Percentiles rank a stretch among this genome's conserved stretches.
These are phyloP conservation scores for Colletotrichum tanaceti DNA, from an alignment of 2,329 filamentous ascomycete species.

Conservation along the genomic window DNA sequence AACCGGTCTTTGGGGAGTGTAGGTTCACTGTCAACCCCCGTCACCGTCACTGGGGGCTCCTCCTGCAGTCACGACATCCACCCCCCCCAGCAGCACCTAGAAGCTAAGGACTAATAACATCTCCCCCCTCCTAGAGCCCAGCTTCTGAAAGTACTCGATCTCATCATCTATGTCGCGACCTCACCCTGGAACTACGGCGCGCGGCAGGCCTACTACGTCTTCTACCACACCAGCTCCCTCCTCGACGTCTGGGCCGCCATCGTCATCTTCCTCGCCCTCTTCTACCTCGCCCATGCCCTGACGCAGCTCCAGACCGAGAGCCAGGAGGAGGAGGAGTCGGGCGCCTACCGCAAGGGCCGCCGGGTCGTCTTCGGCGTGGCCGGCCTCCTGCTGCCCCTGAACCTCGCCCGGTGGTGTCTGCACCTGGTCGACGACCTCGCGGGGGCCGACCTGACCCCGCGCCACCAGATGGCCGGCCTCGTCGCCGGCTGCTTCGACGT, in stretches of 20 bases:
- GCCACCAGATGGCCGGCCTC: neutral
- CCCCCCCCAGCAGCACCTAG: no score
- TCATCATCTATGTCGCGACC: neutral
- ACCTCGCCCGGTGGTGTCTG: neutral
- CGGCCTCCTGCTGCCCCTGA: neutral
- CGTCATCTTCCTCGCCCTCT: slow-evolving; percentile 14
- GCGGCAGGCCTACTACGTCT: neutral
- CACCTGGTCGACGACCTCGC: neutral
- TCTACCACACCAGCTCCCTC: neutral
- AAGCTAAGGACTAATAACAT: no score
- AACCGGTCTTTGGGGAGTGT: neutral
- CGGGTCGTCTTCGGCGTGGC: neutral
- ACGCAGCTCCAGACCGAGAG: slow-evolving; percentile 6
- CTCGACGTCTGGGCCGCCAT: neutral
- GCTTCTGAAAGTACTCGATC: neutral
- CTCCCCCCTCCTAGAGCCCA: neutral
- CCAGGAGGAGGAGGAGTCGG: neutral
- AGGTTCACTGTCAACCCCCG: neutral
- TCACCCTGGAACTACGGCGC: neutral
- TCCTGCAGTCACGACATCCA: no score
- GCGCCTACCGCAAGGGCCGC: slow-evolving; percentile 1
- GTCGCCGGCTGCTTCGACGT: neutral
- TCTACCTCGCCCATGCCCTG: slow-evolving; percentile 23
- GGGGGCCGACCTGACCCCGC: neutral
- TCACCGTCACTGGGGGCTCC: no score